These are phyloP conservation scores for Lentinus polychrous DNA, from an alignment of 1,284 basidiomycete genomes.

Conservation along the genomic window DNA sequence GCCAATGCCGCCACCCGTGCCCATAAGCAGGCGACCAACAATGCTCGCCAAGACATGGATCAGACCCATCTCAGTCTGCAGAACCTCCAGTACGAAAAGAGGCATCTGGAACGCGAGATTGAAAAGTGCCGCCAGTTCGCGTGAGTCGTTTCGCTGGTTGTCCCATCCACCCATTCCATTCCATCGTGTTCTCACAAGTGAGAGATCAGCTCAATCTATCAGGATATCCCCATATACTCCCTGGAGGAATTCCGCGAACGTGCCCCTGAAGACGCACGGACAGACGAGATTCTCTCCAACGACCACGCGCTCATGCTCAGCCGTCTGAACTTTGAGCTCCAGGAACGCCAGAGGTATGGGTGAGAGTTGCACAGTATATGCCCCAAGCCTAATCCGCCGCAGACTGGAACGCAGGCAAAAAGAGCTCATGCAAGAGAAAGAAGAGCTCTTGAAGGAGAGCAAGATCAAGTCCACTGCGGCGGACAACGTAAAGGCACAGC, in stretches of 20 bases:
- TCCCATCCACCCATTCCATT: neutral
- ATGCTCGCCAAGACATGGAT: slow-evolving; percentile 75
- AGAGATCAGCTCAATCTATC: slow-evolving; percentile 54
- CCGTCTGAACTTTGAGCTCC: slow-evolving; percentile 73
- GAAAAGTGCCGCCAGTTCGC: slow-evolving; percentile 84
- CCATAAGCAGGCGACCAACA: slow-evolving; percentile 66
- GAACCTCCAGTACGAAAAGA: slow-evolving; percentile 76
- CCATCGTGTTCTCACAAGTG: slow-evolving; percentile 1
- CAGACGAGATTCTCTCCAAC: slow-evolving; percentile 51
- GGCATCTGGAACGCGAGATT: slow-evolving; percentile 79
- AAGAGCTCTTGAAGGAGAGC: slow-evolving; percentile 68
- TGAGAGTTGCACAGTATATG: slow-evolving; percentile 12
- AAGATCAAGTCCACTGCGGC: slow-evolving; percentile 57
- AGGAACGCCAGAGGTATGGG: slow-evolving; percentile 69
- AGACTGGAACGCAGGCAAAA: slow-evolving; percentile 64
- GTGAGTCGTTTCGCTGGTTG: slow-evolving; percentile 35
- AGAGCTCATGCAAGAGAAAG: slow-evolving; percentile 58
- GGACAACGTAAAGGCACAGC: slow-evolving; percentile 67
- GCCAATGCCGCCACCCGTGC: slow-evolving; percentile 64
- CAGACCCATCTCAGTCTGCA: slow-evolving; percentile 75
- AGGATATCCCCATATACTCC: slow-evolving; percentile 67
- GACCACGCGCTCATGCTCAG: slow-evolving; percentile 78
- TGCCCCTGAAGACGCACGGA: slow-evolving; percentile 61
- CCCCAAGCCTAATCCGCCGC: slow-evolving; percentile 6
- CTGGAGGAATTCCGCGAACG: slow-evolving; percentile 57